A percentile compares a stretch with the other conserved stretches of the same genome.
phyloP scores from a whole-genome alignment of 257 asterid species.

The Penstemon barbatus region DNA sequence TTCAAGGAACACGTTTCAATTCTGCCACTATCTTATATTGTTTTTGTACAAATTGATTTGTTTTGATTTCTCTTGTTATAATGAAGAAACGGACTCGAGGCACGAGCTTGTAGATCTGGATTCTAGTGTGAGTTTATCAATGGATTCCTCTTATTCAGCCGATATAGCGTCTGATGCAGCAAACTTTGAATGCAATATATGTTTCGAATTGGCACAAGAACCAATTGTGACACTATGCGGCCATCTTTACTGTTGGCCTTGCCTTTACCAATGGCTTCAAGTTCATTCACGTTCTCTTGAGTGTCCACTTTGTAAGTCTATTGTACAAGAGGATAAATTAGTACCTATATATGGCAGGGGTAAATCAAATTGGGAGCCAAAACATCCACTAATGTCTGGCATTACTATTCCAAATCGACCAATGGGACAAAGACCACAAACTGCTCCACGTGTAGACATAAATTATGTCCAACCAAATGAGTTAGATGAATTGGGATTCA shows the following conservation, averaged over 20 bases:
- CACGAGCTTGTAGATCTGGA: slow-evolving; percentile 51
- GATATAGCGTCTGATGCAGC: slow-evolving; percentile 49
- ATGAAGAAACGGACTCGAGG: slow-evolving; percentile 25
- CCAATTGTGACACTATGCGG: slow-evolving; percentile 94
- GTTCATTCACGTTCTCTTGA: slow-evolving; percentile 77
- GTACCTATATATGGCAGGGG: slow-evolving; percentile 94
- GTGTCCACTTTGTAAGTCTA: slow-evolving; percentile 90
- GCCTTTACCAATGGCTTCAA: slow-evolving; percentile 88
- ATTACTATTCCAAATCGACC: slow-evolving; percentile 66
- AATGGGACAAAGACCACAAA: slow-evolving; percentile 64
- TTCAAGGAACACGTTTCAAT: not conserved
- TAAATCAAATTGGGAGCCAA: slow-evolving; percentile 54
- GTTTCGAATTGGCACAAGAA: slow-evolving; percentile 87
- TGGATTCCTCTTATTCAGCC: slow-evolving; percentile 36
- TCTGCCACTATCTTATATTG: not conserved
- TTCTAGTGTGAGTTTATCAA: slow-evolving; percentile 37
- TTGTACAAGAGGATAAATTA: slow-evolving; percentile 67
- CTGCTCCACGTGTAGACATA: slow-evolving; percentile 56
- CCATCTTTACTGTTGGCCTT: slow-evolving; percentile 96
- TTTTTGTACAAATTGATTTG: not conserved
- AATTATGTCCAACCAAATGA: slow-evolving; percentile 53
- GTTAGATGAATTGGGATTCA: slow-evolving; percentile 48
- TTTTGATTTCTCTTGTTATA: not conserved
- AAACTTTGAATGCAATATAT: slow-evolving; percentile 86
- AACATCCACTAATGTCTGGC: slow-evolving; percentile 44